A percentile compares a stretch with the other conserved stretches of the same genome.
Conservation (phyloP, 768 basidiomycete species). For the Pluteus cervinus region DNA sequence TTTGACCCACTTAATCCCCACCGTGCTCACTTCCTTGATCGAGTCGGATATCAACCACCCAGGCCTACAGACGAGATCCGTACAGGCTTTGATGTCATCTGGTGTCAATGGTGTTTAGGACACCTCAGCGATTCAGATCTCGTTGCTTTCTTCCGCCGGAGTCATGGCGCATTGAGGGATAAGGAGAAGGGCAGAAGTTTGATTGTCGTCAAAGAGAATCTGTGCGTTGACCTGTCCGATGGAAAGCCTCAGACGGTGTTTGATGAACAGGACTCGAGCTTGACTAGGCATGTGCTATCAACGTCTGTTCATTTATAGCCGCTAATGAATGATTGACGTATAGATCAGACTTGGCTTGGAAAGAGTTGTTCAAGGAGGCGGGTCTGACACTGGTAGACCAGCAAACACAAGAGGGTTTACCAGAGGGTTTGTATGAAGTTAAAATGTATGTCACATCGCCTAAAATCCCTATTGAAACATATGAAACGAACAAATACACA, state of each 20-base stretch:
- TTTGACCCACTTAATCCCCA: conserved; percentile 64
- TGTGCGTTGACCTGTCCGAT: conserved; percentile 54
- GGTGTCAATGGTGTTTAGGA: conserved; percentile 98
- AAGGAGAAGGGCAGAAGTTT: conserved; percentile 39
- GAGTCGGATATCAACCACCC: conserved; percentile 55
- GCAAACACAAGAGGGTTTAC: conserved; percentile 79
- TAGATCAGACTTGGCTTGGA: conserved; percentile 85
- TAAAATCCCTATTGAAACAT: background rate
- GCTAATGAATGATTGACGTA: background rate
- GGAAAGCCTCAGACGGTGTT: conserved; percentile 52
- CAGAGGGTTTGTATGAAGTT: conserved; percentile 73
- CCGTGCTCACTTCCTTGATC: conserved; percentile 46
- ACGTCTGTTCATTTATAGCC: background rate
- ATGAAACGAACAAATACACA: conserved; percentile 16
- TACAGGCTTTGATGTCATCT: conserved; percentile 82
- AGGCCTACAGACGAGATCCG: conserved; percentile 39
- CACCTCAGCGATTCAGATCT: conserved; percentile 78
- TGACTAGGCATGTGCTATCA: conserved; percentile 77
- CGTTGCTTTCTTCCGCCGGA: conserved; percentile 64
- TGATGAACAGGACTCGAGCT: conserved; percentile 84
- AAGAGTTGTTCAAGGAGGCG: conserved; percentile 64
- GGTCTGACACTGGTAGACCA: conserved; percentile 69
- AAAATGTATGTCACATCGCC: conserved; percentile 59
- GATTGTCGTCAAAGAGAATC: conserved; percentile 91
- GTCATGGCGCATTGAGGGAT: conserved; percentile 52